These are phyloP conservation scores for Dactylonectria estremocensis DNA, from an alignment of 2,329 filamentous ascomycete species.

Conservation along the genomic window DNA sequence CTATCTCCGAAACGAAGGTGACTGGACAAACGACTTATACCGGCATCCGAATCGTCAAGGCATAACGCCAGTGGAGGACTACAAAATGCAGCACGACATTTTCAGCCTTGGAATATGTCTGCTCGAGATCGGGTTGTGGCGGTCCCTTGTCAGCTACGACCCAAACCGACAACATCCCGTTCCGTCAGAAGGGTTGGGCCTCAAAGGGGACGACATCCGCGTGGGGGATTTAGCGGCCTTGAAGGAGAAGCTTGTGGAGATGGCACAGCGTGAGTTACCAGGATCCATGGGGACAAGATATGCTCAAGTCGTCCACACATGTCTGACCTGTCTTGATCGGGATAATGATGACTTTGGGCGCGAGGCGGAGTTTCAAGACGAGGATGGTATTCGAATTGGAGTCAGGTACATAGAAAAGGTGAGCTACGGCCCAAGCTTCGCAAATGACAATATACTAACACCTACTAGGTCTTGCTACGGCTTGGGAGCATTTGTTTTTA, in stretches of 20 bases:
- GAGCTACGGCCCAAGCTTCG: no score
- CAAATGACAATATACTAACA: no score
- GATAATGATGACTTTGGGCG: slow-evolving; percentile 49
- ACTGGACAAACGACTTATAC: slow-evolving; percentile 61
- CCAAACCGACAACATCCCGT: background rate
- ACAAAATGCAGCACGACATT: slow-evolving; percentile 69
- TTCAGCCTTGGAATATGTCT: slow-evolving; percentile 70
- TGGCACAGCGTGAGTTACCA: slow-evolving; percentile 24
- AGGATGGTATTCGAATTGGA: slow-evolving; percentile 27
- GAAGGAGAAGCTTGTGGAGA: slow-evolving; percentile 30
- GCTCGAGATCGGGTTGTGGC: slow-evolving; percentile 67
- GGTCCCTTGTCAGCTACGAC: slow-evolving; percentile 49
- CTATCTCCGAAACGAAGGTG: slow-evolving; percentile 43
- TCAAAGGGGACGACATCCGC: background rate
- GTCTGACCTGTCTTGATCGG: slow-evolving; percentile 54
- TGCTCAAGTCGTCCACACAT: slow-evolving; percentile 49
- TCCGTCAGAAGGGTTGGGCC: background rate
- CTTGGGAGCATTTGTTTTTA: no score
- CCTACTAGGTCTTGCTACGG: no score
- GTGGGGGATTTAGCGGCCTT: background rate
- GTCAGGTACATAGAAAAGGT: slow-evolving; percentile 31
- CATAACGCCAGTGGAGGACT: slow-evolving; percentile 52
- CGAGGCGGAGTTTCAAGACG: slow-evolving; percentile 35
- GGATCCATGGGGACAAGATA: slow-evolving; percentile 52
- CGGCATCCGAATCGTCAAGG: slow-evolving; percentile 65